Evolutionary conservation across 805 yeast genomes (phyloP).

Genomic region (Schizosaccharomyces octosporus): DNA sequence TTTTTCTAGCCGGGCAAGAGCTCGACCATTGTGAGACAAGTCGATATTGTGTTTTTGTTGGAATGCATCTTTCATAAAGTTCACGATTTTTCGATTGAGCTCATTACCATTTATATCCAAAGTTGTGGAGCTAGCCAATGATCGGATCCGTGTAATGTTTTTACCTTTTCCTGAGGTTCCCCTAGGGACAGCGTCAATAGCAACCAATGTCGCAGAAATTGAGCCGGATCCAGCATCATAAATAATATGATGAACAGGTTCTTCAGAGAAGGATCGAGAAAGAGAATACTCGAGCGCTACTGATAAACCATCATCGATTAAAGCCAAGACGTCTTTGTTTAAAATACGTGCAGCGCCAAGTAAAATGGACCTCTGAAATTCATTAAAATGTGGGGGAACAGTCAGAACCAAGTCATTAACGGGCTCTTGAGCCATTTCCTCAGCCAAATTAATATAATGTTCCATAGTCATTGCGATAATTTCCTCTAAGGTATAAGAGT

Average conservation of each 20-base stretch:
- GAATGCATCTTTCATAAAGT: constrained; percentile 36
- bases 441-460: constrained; percentile 42
- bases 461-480: constrained; percentile 57
- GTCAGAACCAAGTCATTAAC: constrained; percentile 49
- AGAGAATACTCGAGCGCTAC: constrained; percentile 64
- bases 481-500: constrained; percentile 44
- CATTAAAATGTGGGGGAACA: constrained; percentile 47
- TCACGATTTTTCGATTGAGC: constrained; percentile 42
- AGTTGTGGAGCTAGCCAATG: constrained; percentile 51
- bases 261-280: constrained; percentile 22
- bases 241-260: constrained; percentile 37
- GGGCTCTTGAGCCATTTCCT: constrained; percentile 29
- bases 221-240: constrained; percentile 89
- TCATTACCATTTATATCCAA: constrained; percentile 49
- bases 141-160: constrained; percentile 21
- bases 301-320: constrained; percentile 82
- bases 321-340: constrained; percentile 34
- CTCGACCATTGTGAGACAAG: constrained; percentile 25
- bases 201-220: constrained; percentile 63
- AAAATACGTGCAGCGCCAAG: constrained; percentile 51
- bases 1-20: constrained; percentile 45
- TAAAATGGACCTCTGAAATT: constrained; percentile 43
- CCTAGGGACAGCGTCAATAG: constrained; percentile 25
- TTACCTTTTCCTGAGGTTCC: neutral
- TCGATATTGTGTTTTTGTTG: constrained; percentile 20